These are phyloP conservation scores for Linnemannia hyalina DNA, from an alignment of 192 early-diverging fungal species.

Conservation along the genomic window DNA sequence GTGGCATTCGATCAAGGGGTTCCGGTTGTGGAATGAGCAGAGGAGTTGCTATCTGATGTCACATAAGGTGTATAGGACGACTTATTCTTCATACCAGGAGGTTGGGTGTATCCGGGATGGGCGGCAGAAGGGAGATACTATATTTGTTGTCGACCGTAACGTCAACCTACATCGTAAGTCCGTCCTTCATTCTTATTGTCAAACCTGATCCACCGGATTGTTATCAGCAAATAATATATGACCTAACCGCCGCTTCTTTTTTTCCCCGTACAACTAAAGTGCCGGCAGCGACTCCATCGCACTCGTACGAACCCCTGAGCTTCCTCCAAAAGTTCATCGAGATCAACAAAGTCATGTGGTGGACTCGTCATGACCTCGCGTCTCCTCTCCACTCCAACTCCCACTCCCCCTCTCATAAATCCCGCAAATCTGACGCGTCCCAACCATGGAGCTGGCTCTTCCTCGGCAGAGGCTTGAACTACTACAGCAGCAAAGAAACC, in stretches of 20 bases:
- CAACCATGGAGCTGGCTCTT: conserved; percentile 89
- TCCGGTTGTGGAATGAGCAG: conserved; percentile 25
- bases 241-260: neutral
- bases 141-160: conserved; percentile 23
- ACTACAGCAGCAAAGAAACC: conserved; percentile 76
- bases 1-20: conserved; percentile 30
- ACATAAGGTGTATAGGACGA: conserved; percentile 16
- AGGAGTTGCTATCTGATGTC: conserved; percentile 20
- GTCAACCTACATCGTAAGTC: conserved; percentile 16
- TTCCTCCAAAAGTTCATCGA: conserved; percentile 90
- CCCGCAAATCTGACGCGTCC: conserved; percentile 55
- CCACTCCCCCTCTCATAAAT: neutral
- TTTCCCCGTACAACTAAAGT: conserved; percentile 45
- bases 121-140: conserved; percentile 13
- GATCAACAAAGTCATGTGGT: conserved; percentile 88
- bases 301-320: conserved; percentile 67
- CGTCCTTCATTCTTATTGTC: neutral
- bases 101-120: conserved; percentile 26
- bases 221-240: neutral
- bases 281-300: conserved; percentile 63
- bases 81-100: conserved; percentile 26
- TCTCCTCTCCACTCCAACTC: conserved; percentile 56
- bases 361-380: conserved; percentile 85
- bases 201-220: too few relatives aligned
- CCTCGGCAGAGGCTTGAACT: conserved; percentile 87